phyloP scores from a whole-genome alignment of 2,329 filamentous ascomycete genomes.

The Aspergillus luchuensis region DNA sequence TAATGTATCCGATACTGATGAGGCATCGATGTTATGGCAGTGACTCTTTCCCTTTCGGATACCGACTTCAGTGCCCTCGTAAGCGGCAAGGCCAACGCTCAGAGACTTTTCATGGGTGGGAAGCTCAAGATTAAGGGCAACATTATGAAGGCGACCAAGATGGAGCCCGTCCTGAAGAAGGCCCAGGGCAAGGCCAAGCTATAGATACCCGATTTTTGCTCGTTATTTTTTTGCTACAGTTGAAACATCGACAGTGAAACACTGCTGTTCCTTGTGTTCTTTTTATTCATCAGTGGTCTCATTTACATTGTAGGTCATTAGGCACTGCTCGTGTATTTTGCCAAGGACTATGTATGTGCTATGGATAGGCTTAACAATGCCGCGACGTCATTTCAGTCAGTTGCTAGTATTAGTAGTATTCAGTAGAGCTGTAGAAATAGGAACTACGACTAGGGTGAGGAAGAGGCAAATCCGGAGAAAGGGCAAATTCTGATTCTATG shows the following conservation, averaged over 20 bases:
- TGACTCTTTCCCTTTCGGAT: conserved; percentile 83
- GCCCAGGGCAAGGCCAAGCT: conserved; percentile 82
- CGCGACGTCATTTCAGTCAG: no score
- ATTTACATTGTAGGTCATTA: neutral
- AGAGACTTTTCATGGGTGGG: conserved; percentile 95
- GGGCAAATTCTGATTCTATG: no score
- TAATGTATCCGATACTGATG: neutral
- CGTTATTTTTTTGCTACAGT: neutral
- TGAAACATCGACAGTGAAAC: neutral
- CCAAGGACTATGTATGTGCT: no score
- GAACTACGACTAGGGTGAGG: no score
- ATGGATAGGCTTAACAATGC: no score
- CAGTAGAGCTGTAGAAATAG: no score
- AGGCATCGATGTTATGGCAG: conserved; percentile 48
- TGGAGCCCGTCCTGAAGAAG: conserved; percentile 90
- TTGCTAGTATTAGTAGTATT: no score
- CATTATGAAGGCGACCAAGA: conserved; percentile 96
- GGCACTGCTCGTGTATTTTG: no score
- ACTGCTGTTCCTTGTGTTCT: neutral
- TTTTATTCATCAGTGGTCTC: neutral
- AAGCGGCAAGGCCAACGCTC: conserved; percentile 85
- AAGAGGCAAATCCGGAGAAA: no score
- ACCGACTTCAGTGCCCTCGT: conserved; percentile 84
- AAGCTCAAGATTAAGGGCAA: conserved; percentile 98
- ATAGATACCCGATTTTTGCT: conserved; percentile 51